phyloP scores from a whole-genome alignment of 1,139 yeast species.

The Blastobotrys capitulatus region DNA sequence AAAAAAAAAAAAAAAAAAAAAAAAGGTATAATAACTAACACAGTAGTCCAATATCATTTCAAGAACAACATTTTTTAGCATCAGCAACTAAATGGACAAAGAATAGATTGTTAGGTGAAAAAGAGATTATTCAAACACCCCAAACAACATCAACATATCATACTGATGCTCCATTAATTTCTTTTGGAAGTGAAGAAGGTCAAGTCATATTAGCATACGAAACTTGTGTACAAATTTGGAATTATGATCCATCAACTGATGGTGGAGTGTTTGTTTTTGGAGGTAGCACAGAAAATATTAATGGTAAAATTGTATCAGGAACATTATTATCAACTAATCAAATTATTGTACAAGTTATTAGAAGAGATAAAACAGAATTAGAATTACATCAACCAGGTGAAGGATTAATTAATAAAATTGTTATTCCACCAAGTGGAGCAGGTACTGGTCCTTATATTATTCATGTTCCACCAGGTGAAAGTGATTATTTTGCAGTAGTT shows the following conservation, averaged over 20 bases:
- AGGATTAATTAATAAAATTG: slow-evolving; percentile 17
- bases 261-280: slow-evolving; percentile 20
- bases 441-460: slow-evolving; percentile 25
- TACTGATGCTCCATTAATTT: slow-evolving; percentile 8
- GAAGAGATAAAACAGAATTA: slow-evolving; percentile 16
- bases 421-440: slow-evolving; percentile 25
- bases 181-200: slow-evolving; percentile 16
- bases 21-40: background rate
- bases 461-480: slow-evolving; percentile 8
- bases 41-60: slow-evolving; percentile 20
- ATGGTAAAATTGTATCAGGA: slow-evolving; percentile 20
- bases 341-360: slow-evolving; percentile 20
- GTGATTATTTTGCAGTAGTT: slow-evolving; percentile 18
- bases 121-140: background rate
- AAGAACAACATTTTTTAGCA: slow-evolving; percentile 21
- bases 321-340: slow-evolving; percentile 9
- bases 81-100: slow-evolving; percentile 29
- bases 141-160: background rate
- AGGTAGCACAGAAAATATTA: slow-evolving; percentile 20
- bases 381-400: slow-evolving; percentile 18
- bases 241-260: slow-evolving; percentile 10
- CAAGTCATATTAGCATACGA: slow-evolving; percentile 19
- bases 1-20: no score
- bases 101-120: slow-evolving; percentile 18
- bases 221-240: slow-evolving; percentile 24